Conservation (phyloP, 441 rosid genomes). For the Erodium moschatum region DNA sequence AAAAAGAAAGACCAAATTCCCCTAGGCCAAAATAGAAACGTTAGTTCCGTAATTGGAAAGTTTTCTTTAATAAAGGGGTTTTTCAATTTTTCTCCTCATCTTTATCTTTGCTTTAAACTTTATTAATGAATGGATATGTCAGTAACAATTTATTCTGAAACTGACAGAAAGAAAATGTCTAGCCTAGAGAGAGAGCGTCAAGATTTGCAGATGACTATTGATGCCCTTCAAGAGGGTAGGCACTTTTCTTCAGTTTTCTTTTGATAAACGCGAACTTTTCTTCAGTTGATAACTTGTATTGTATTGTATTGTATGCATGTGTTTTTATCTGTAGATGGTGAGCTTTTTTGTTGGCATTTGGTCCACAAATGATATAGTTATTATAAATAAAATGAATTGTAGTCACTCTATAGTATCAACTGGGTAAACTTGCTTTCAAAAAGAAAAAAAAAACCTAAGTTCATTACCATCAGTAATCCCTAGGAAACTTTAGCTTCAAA, state of each 20-base stretch:
- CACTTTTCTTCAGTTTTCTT: neutral
- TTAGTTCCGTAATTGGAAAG: too few species aligned
- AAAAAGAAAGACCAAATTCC: too few species aligned
- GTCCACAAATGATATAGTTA: neutral
- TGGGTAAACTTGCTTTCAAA: neutral
- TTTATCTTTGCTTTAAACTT: slow-evolving; percentile 2
- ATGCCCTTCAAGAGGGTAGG: slow-evolving; percentile 81
- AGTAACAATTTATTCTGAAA: slow-evolving; percentile 15
- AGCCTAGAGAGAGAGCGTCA: slow-evolving; percentile 78
- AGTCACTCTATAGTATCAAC: neutral
- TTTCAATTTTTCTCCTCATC: neutral
- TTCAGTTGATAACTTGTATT: too few species aligned
- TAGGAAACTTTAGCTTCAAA: too few species aligned
- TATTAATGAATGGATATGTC: neutral
- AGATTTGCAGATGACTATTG: slow-evolving; percentile 73
- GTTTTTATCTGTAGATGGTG: neutral
- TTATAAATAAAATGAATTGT: neutral
- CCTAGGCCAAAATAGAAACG: too few species aligned
- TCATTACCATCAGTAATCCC: too few species aligned
- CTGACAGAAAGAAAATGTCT: slow-evolving; percentile 69
- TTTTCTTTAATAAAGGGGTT: too few species aligned
- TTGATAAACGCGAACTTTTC: too few species aligned
- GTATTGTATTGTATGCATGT: neutral
- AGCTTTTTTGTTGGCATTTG: neutral
- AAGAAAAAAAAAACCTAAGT: too few species aligned